A percentile compares a stretch with the other conserved stretches of the same genome.
phyloP scores from a whole-genome alignment of 73 alveolate genomes.

The Paramecium tetraurelia region DNA sequence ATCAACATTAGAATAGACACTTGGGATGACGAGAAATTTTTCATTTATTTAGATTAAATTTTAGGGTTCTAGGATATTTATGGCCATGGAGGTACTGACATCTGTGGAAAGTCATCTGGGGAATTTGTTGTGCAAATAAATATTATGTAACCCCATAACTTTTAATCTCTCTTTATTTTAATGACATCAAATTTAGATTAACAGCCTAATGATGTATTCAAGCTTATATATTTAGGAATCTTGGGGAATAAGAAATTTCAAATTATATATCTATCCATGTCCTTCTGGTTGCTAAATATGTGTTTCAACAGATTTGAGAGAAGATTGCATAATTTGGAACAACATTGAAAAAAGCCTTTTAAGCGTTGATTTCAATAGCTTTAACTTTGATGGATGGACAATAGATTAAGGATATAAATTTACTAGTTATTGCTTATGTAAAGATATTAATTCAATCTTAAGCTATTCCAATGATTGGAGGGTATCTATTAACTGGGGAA shows the following conservation, averaged over 20 bases:
- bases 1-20: not conserved
- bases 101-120: not conserved
- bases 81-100: not conserved
- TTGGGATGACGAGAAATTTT: not conserved
- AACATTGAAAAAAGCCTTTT: not conserved
- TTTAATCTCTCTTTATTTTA: not conserved
- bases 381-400: not conserved
- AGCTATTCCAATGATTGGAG: not conserved
- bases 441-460: not conserved
- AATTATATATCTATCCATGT: not conserved
- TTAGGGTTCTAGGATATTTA: not conserved
- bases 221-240: not conserved
- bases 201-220: not conserved
- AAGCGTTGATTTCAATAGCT: not conserved
- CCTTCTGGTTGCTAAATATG: not conserved
- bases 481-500: not conserved
- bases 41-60: not conserved
- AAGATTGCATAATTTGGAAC: not conserved
- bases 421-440: not conserved
- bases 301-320: not conserved
- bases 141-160: not conserved
- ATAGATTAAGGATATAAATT: not conserved
- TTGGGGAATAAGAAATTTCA: slow-evolving; percentile 11
- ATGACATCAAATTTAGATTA: not conserved
- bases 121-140: not conserved